Conservation (phyloP, 768 basidiomycete species). For the Multifurca ochricompacta region DNA sequence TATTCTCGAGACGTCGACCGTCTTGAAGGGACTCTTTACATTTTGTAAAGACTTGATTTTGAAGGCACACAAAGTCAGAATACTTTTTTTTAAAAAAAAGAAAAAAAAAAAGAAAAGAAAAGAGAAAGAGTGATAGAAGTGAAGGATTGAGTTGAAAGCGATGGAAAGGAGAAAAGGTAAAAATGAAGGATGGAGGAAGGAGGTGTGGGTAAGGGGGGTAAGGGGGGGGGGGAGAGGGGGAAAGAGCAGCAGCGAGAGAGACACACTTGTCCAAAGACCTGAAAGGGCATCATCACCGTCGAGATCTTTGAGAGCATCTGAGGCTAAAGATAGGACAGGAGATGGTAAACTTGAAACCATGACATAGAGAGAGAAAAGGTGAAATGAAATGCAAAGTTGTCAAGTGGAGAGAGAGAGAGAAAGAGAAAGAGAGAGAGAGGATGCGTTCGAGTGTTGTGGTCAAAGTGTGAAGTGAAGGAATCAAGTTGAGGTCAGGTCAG, state of each 20-base stretch:
- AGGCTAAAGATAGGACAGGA: slow-evolving; percentile 58
- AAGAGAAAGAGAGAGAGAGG: background rate
- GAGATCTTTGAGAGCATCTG: slow-evolving; percentile 59
- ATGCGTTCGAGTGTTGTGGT: no score
- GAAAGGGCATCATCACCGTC: slow-evolving; percentile 61
- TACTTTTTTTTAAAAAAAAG: background rate
- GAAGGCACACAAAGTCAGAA: background rate
- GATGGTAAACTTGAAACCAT: slow-evolving; percentile 50
- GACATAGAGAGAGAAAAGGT: slow-evolving; percentile 12
- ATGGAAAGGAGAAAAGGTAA: no score
- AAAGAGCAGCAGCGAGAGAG: background rate
- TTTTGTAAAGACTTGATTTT: slow-evolving; percentile 64
- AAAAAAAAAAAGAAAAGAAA: slow-evolving; percentile 6
- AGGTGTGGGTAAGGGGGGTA: no score
- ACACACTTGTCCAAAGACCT: slow-evolving; percentile 62
- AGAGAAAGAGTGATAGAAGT: background rate
- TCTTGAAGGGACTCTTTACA: slow-evolving; percentile 74
- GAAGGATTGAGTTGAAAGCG: no score
- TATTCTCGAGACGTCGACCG: slow-evolving; percentile 78
- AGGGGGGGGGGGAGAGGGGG: no score
- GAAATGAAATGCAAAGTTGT: background rate
- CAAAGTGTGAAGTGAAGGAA: no score
- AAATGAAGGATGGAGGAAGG: no score
- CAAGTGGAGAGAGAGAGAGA: background rate
- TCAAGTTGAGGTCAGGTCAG: no score